Base-by-base conservation (phyloP, 768 basidiomycete genomes). In the Lyophyllum atratum region DNA sequence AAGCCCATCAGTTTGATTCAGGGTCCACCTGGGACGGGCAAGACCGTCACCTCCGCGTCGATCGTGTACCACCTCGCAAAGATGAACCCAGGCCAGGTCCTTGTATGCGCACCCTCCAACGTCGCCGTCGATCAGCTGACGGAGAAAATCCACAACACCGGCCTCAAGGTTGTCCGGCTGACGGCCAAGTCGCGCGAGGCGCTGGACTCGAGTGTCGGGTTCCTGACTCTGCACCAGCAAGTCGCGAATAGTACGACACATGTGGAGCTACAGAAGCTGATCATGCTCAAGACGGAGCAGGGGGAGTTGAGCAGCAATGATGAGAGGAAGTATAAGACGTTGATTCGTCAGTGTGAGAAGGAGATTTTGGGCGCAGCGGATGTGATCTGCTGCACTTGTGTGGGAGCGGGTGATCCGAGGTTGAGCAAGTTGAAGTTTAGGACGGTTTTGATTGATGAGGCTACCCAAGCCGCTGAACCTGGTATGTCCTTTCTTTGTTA, bases 71-170 rank as follows among this genome's bases (percentile, higher is more conserved):
- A 99, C 70, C 87, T 99, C 19, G 95, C 95, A 39, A 98, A 98
- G 79, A 98, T 99, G 96, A 98, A 98, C 68, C 95, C 95, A 0
- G 96, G 96, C 49, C 97, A 98, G 74, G 97, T 99, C 40, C 91
- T 99, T 49, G 97, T 99, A 60, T 95, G 95, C 70, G 97, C 97
- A 8, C 97, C 97, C 0, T 98, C 96, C 52, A 99, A 99, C 74
- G 97, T 99, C 64, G 97, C 97, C 45, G 97, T 99, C 57, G 97
- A 99, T 68, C 97, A 99, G 69, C 85, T 99, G 54, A 97, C 96
- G 21, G 97, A 98, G 76, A 98, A 98, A 79, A 98, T 99, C 59
- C 97, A 98, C 68, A 79, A 87, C n/a, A 98, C 97, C n/a, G 96
- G 97, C 0, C 80, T 98, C 63, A 98, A 98, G 72, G 97, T 97